Evolutionary conservation across 2,329 filamentous ascomycete genomes (phyloP).

Genomic region (Beauveria australis): DNA sequence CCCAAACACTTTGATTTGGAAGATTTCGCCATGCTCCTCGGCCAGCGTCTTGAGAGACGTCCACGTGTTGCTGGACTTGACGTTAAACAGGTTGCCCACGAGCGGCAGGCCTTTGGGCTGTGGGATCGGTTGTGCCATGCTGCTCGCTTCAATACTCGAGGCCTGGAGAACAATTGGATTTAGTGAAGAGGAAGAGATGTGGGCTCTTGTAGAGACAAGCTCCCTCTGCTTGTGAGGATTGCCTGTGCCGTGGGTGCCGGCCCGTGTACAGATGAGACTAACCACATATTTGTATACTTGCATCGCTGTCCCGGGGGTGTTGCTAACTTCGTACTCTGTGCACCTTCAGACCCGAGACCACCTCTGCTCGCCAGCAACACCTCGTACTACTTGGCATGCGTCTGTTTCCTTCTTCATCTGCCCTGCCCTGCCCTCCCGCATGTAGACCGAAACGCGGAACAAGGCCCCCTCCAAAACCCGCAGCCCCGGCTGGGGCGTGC

Average conservation of each 20-base stretch:
- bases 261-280: background rate
- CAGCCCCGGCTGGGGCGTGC: background rate
- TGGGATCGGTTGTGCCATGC: constrained; percentile 28
- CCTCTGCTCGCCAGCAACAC: background rate
- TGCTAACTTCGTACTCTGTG: background rate
- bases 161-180: background rate
- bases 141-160: background rate
- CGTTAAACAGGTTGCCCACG: constrained; percentile 28
- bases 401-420: background rate
- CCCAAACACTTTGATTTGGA: constrained; percentile 28
- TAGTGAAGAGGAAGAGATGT: background rate
- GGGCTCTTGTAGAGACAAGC: background rate
- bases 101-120: constrained; percentile 27
- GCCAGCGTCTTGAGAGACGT: constrained; percentile 26
- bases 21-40: constrained; percentile 30
- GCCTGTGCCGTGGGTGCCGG: background rate
- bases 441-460: background rate
- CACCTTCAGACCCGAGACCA: background rate
- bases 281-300: background rate
- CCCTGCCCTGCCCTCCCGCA: background rate
- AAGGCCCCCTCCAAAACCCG: background rate
- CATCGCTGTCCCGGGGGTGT: background rate
- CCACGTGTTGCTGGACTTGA: constrained; percentile 29
- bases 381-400: background rate
- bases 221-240: background rate